Percentiles rank a stretch among this genome's conserved stretches.
Evolutionary conservation across 495 filamentous ascomycete species (phyloP).

Genomic region (Rhizodiscina lignyota): DNA sequence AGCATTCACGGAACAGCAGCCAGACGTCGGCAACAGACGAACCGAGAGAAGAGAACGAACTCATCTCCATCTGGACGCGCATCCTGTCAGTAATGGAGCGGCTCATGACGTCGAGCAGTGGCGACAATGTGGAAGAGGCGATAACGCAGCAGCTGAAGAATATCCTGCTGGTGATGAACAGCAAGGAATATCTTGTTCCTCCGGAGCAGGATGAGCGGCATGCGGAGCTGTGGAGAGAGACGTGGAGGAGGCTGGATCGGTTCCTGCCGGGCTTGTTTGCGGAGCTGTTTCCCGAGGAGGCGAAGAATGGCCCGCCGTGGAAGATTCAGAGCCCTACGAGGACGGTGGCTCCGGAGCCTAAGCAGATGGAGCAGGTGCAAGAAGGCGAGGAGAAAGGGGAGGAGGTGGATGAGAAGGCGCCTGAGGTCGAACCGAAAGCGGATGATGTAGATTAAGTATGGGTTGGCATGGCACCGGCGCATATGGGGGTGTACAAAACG

Average conservation of each 20-base stretch:
- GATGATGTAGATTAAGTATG: neutral
- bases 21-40: too few species aligned
- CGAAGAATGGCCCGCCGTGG: too few species aligned
- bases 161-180: conserved; percentile 88
- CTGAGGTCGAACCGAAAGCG: conserved; percentile 1
- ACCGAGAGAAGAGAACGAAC: conserved; percentile 82
- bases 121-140: conserved; percentile 85
- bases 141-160: conserved; percentile 95
- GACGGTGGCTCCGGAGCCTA: conserved; percentile 2
- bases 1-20: too few species aligned
- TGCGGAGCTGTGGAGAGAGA: conserved; percentile 56
- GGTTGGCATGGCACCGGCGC: too few species aligned
- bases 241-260: conserved; percentile 75
- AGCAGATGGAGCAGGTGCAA: conserved; percentile 5
- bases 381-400: conserved; percentile 6
- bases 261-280: conserved; percentile 64
- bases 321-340: conserved; percentile 3
- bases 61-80: conserved; percentile 82
- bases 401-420: conserved; percentile 2
- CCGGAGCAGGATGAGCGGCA: conserved; percentile 43
- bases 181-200: conserved; percentile 66
- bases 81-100: conserved; percentile 93
- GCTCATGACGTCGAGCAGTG: conserved; percentile 91
- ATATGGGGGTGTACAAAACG: too few species aligned
- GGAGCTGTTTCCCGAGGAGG: conserved; percentile 26